Evolutionary conservation across 352 stramenopile genomes (phyloP).

Genomic region (Pythium aristosporum): DNA sequence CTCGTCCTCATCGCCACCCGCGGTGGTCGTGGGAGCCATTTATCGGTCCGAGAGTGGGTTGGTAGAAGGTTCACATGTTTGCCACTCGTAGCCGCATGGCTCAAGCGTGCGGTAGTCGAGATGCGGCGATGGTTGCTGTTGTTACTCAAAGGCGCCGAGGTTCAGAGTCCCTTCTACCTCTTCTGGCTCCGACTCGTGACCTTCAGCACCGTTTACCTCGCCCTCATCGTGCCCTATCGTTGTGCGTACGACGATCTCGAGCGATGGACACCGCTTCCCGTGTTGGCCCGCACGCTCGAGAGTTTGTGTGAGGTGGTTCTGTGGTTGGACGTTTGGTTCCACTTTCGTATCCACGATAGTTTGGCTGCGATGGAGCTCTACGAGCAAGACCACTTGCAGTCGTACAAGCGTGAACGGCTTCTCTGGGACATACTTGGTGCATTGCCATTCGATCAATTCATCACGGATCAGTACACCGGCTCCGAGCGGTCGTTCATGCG

Average conservation of each 20-base stretch:
- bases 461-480: slow-evolving; percentile 13
- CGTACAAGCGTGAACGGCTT: slow-evolving; percentile 50
- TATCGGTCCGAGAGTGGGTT: slow-evolving; percentile 1
- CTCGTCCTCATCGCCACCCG: slow-evolving; percentile 37
- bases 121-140: not conserved
- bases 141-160: slow-evolving; percentile 40
- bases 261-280: slow-evolving; percentile 32
- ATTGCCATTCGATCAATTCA: slow-evolving; percentile 45
- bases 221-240: slow-evolving; percentile 34
- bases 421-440: slow-evolving; percentile 41
- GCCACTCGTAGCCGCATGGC: not conserved
- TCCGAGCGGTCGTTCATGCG: not conserved
- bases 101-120: not conserved
- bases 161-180: slow-evolving; percentile 55
- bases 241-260: slow-evolving; percentile 56
- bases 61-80: slow-evolving; percentile 3
- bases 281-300: slow-evolving; percentile 23
- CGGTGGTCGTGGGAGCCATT: slow-evolving; percentile 18
- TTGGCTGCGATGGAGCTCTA: slow-evolving; percentile 48
- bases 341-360: slow-evolving; percentile 36
- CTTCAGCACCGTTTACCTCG: slow-evolving; percentile 42
- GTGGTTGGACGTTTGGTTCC: slow-evolving; percentile 53
- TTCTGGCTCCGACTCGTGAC: slow-evolving; percentile 51
- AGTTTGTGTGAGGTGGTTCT: slow-evolving; percentile 46
- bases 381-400: slow-evolving; percentile 36